Conservation (phyloP, 2,329 filamentous ascomycete genomes). For the Cercospora nicotianae region DNA sequence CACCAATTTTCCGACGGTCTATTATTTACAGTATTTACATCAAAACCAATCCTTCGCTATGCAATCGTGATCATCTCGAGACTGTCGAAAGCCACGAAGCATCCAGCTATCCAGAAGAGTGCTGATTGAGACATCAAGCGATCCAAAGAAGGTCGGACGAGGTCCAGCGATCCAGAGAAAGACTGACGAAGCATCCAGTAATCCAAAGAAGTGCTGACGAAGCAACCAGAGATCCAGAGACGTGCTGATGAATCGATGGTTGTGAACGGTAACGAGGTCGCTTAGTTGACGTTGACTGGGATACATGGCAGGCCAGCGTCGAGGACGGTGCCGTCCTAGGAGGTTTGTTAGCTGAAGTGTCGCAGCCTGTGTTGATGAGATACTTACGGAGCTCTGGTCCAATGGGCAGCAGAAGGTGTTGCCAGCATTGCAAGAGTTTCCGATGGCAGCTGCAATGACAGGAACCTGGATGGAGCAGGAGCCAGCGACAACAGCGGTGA, state of each 20-base stretch:
- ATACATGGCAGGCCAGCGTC: conserved; percentile 5
- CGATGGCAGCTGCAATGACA: conserved; percentile 2
- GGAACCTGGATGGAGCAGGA: conserved; percentile 17
- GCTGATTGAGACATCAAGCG: neutral
- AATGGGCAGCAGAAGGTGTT: conserved; percentile 26
- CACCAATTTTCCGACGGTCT: conserved; percentile 1
- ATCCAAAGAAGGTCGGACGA: neutral
- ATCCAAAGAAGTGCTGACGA: neutral
- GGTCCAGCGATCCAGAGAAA: neutral
- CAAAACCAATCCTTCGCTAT: conserved; percentile 1
- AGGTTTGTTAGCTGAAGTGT: neutral
- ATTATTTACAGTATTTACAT: conserved; percentile 7
- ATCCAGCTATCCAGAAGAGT: neutral
- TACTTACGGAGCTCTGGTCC: conserved; percentile 15
- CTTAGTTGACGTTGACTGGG: conserved; percentile 2
- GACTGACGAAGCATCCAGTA: neutral
- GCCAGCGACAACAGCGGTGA: conserved; percentile 22
- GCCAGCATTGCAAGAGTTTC: conserved; percentile 18
- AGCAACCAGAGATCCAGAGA: neutral
- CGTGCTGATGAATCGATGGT: neutral
- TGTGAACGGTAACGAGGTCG: neutral
- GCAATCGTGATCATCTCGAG: neutral
- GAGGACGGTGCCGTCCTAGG: conserved; percentile 1
- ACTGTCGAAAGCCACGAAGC: neutral
- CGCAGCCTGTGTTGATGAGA: neutral